Base-by-base conservation (phyloP, 1,139 yeast species). In the Kodamaea arcana region DNA sequence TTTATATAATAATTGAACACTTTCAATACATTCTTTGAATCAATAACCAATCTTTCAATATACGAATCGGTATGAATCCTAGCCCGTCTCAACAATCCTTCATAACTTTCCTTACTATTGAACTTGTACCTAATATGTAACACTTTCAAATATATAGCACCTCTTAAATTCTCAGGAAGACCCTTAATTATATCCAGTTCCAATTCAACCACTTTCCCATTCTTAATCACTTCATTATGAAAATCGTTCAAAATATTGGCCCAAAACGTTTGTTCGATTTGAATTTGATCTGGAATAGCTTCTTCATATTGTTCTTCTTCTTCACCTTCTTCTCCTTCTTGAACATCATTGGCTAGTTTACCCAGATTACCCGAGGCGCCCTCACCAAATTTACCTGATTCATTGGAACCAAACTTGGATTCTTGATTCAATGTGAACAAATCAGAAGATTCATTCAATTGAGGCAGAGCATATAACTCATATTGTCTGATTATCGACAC, bases 361-460 rank as follows among this genome's bases (percentile, higher is more conserved):
- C n/a, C n/a, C 22, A 34, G 30, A 13, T 27, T 30, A 9, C 15
- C 29, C 18, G 29, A 17, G 15, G 15, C 28, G 14, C 24, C 29
- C 18, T 14, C 18, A 14, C 20, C 10, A n/a, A n/a, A n/a, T n/a
- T n/a, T n/a, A 9, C 11, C 23, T 21, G 23, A 11, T 12, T 15
- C n/a, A n/a, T n/a, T n/a, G n/a, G n/a, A 11, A 8, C 23, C 21
- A 17, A 38, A 35, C 27, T 29, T 28, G 14, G 29, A 12, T 9
- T 38, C 41, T 5, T 35, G 32, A 23, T 40, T 43, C 25, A 42
- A 26, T 4, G 43, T 35, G 37, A 51, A 50, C 29, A 48, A 48
- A 29, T 67, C 73, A 4, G 66, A 58, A 15, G 55, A 50, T 38
- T 68, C 69, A 40, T 65, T 63, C 58, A 65, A 54, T 22, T 41